Conservation (phyloP, 2,329 filamentous ascomycete species). For the Aspergillus hortae region DNA sequence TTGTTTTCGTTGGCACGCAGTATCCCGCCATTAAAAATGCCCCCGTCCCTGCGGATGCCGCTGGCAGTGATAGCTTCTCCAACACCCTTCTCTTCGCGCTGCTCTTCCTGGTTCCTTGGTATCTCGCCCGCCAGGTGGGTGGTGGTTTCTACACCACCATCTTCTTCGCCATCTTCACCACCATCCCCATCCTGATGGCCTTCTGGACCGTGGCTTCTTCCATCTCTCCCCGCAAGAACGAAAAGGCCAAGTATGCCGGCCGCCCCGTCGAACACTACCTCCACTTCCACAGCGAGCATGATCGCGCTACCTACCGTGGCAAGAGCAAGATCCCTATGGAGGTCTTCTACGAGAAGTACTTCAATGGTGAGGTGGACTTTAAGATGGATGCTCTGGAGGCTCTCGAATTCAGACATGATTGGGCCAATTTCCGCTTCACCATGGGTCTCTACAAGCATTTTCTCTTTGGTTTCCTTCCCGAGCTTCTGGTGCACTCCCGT, state of each 20-base stretch:
- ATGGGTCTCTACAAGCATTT: conserved; percentile 82
- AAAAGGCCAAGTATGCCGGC: conserved; percentile 83
- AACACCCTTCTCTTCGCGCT: conserved; percentile 71
- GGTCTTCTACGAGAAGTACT: conserved; percentile 98
- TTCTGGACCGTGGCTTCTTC: conserved; percentile 81
- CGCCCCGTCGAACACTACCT: conserved; percentile 85
- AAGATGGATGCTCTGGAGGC: conserved; percentile 88
- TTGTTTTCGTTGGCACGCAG: conserved; percentile 42
- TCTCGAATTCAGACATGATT: conserved; percentile 93
- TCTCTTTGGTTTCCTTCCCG: conserved; percentile 80
- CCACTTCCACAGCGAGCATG: conserved; percentile 45
- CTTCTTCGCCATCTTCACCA: conserved; percentile 77
- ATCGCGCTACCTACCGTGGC: conserved; percentile 45
- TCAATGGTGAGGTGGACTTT: conserved; percentile 90
- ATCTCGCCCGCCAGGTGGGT: conserved; percentile 75
- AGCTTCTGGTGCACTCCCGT: conserved; percentile 87
- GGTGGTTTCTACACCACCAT: conserved; percentile 84
- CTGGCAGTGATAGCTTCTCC: conserved; percentile 82
- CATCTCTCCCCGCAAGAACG: conserved; percentile 83
- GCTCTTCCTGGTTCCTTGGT: conserved; percentile 69
- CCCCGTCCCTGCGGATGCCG: conserved; percentile 83
- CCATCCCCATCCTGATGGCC: conserved; percentile 71
- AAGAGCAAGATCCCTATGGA: conserved; percentile 56
- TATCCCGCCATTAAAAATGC: conserved; percentile 90
- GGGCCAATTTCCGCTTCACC: conserved; percentile 93